Base-by-base conservation (phyloP, 2,329 filamentous ascomycete species). In the Nemania sp. region DNA sequence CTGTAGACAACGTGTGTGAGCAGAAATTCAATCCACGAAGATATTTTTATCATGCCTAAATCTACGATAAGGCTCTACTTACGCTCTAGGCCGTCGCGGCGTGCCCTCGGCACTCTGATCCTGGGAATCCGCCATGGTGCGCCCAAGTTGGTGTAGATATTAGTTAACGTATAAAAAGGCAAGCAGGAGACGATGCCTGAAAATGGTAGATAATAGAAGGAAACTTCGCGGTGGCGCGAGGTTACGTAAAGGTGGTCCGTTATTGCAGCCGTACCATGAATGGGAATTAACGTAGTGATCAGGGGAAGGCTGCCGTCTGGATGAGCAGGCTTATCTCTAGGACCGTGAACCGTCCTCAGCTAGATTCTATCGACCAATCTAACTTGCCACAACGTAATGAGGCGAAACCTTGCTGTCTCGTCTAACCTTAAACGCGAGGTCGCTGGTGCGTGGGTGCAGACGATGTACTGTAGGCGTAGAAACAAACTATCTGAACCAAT, bases 51-150 rank as follows among this genome's bases (percentile, higher is more conserved):
- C 11, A 24, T 64, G 13, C 29, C 26, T 26, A 24, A 52, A 29
- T 18, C 10, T 11, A 35, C 13, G 32, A 35, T 2, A 29, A 20
- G 45, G 35, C n/a, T 63, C 10, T 29, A 76, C 74, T 76, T 71
- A 76, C 74, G 74, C 74, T 62, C 74, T 72, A 32, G 73, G 70
- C 54, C 74, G 66, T 32, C 73, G 72, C 13, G 73, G 71, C 11
- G 74, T 69, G 43, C 74, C 72, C 54, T 74, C 71, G 24, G 73
- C 67, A 66, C 67, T 62, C 53, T 70, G 57, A 45, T 72, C 73
- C 38, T 45, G 70, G 41, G 71, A 62, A 32, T 75, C 73, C 7
- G 74, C 60, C 74, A 76, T 76, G 57, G 55, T 68, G 54, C 49
- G 49, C 64, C 43, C 52, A 43, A 49, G 27, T 51, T 24, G 7